Base-by-base conservation (phyloP, 306 rosid species). In the Neltuma alba region DNA sequence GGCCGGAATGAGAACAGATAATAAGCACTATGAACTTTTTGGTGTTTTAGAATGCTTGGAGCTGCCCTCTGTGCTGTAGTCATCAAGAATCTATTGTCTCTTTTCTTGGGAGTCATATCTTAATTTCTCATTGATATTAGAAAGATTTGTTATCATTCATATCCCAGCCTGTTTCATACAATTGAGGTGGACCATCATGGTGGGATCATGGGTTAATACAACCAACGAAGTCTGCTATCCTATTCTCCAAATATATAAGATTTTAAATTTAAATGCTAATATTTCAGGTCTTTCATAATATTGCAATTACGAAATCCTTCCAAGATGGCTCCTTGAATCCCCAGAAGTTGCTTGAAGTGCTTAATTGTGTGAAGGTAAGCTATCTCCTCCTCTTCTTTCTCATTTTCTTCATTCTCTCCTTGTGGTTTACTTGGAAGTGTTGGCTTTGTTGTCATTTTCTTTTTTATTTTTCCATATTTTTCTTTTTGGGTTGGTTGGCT, bases 291-390 rank as follows among this genome's bases (percentile, higher is more conserved):
- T 86, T 86, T 81, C 99, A 96, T 85, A 96, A 96, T 84, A 88
- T 90, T 15, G 97, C 94, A 72, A 88, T 96, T 77, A 88, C 96
- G 9, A 94, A 93, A 70, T 96, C 87, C 85, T 89, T 86, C 60
- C 90, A 88, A 70, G 93, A 87, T 87, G 97, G 96, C 71, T 96
- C 93, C 77, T 91, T 93, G 67, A 91, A 90, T 88, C 93, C 98
- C 48, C 89, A 81, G 78, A 90, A 85, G 82, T 83, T 96, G 88
- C 97, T 96, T 73, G 94, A 91, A 82, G 91, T 83, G 16, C 89
- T 96, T 47, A 87, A 90, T 80, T 80, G 82, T 61, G 88, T 91
- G 54, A 96, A 93, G 97, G 99, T 93, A 85, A 77, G 57, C n/a
- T 3, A 42, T 62, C 63, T 48, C 0, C 38, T 63, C 60, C 25